Evolutionary conservation across 805 yeast species (phyloP), one percentile per base, ranked within the genome.

Genomic region (Saccharomycopsis sp.): DNA sequence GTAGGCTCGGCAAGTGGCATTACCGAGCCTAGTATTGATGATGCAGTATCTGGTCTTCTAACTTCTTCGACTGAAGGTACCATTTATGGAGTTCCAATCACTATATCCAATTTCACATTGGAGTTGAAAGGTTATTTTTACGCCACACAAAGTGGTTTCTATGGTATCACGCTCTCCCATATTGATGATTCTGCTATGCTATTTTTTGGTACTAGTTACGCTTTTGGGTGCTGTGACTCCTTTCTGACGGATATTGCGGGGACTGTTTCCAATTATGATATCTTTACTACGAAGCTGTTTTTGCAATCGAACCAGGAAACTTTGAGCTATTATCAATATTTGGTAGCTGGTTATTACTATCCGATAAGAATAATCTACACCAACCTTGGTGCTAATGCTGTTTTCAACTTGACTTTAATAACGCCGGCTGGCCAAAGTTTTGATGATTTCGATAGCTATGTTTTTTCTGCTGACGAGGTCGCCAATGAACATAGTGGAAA

Each of bases 161-260:
- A 71, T 55, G 61, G 62, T 1, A 64, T 72, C 47, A 23, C 53
- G 4, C 55, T 71, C 20, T 40, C 48, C 3, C 44, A 41, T 12
- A 64, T 67, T 24, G 76, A 73, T 64, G 75, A 73, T 59, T 64
- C 66, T 21, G 71, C 65, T 18, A 67, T 67, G 63, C 70, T 74
- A 51, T 65, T 64, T 52, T 59, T 69, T 54, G 73, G 72, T 47
- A 62, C 62, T 15, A 67, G 68, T 8, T 66, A 63, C 56, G 71
- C 71, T 9, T 67, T 74, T 24, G 67, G 66, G 29, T 76, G 80
- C 63, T 69, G 76, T 63, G 56, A 63, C 34, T 37, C 44, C 12
- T 12, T 12, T n/a, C 12, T n/a, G 15, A 12, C n/a, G 15, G 44
- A 37, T n/a, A 37, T n/a, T 37, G 12, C 44, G n/a, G 40, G 61